Base-by-base conservation (phyloP, 2,329 filamentous ascomycete species). In the Purpureocillium lavendulum region DNA sequence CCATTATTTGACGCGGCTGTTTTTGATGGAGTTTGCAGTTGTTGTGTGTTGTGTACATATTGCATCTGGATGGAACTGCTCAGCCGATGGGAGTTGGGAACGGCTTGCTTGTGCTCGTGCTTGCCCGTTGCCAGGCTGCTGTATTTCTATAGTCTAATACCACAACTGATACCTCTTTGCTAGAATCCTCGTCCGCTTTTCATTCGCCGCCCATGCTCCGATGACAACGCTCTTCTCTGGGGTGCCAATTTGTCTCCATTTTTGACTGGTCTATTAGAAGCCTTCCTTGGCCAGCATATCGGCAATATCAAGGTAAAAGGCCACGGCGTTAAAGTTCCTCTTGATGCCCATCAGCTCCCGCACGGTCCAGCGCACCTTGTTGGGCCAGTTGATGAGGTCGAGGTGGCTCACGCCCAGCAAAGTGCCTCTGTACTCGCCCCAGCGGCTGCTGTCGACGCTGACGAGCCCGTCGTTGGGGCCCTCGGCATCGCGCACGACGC, bases 261-360 rank as follows among this genome's bases (percentile, higher is more conserved):
- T n/a, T n/a, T n/a, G n/a, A n/a, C n/a, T n/a, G n/a, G n/a, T n/a
- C n/a, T n/a, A n/a, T 58, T 44, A 67, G 14, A 65, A 44, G 2
- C 75, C 79, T 53, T 86, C 80, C 50, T 80, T 82, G 2, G 82
- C 79, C 36, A 87, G 62, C 81, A 84, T 86, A 51, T 85, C 75
- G 10, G 71, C 72, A 50, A 83, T 76, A 43, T 72, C 76, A 2
- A 82, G 66, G 49, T 83, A 83, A 50, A 83, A 81, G 0, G 79
- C 79, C 41, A 82, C 70, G 3, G 79, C 79, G 51, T 82, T 83
- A 50, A 83, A 83, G 13, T 71, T 78, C 41, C 65, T 67, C 49
- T 66, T 63, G 44, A 70, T 65, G 1, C 77, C 77, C 56, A 70
- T 63, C 62, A 64, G 64, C 40, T 67, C 50, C 36, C 81, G 60